A percentile compares a stretch with the other conserved stretches of the same genome.
Evolutionary conservation across 2,329 filamentous ascomycete species (phyloP).

Genomic region (Daldinia sp.): DNA sequence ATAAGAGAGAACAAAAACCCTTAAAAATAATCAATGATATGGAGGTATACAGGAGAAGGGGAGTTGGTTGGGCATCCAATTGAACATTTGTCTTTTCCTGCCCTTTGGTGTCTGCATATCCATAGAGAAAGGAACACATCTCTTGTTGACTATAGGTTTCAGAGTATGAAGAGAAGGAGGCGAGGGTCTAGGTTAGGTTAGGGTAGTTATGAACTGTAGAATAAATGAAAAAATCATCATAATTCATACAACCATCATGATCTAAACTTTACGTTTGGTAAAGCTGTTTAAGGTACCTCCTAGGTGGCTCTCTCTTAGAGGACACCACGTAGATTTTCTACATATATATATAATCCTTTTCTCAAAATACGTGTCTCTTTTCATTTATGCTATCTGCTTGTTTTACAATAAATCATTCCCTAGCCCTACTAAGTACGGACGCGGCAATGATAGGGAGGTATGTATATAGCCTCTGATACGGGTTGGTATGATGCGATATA

Average conservation of each 20-base stretch:
- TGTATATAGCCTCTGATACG: neutral
- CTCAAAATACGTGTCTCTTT: neutral
- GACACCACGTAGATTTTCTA: no score
- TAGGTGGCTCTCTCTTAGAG: no score
- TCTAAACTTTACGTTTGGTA: neutral
- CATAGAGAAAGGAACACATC: neutral
- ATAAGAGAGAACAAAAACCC: neutral
- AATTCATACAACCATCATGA: neutral
- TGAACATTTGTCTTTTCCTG: neutral
- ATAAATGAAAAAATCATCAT: no score
- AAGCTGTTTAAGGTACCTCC: no score
- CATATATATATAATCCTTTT: neutral
- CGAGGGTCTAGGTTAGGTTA: neutral
- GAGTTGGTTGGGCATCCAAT: neutral
- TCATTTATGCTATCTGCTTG: neutral
- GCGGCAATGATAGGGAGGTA: neutral
- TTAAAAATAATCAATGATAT: neutral
- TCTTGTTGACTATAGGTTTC: no score
- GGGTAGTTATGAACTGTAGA: no score
- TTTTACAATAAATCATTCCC: neutral
- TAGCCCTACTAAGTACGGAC: neutral
- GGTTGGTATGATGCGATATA: constrained; percentile 7
- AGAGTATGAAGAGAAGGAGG: neutral
- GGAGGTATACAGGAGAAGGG: constrained; percentile 4
- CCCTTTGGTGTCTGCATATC: neutral